A percentile compares a stretch with the other conserved stretches of the same genome.
Evolutionary conservation across 1,139 yeast genomes (phyloP).

Genomic region (Saccharomyces hybrid): DNA sequence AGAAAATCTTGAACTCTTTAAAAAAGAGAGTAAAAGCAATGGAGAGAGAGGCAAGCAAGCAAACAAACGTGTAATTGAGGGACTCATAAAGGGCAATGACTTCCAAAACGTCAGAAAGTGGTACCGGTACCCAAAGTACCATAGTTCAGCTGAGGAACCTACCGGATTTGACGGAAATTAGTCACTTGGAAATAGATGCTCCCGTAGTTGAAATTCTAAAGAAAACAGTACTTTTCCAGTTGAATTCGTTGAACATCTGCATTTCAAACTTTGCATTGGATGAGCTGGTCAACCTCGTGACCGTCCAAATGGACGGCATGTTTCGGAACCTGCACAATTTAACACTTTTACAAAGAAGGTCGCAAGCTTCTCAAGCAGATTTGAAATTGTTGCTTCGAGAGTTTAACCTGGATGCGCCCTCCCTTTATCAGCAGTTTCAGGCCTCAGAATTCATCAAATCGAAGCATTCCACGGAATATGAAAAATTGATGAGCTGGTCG

Average conservation of each 20-base stretch:
- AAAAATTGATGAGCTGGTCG: not conserved
- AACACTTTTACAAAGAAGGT: conserved; percentile 62
- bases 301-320: conserved; percentile 44
- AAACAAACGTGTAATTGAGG: not conserved
- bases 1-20: not conserved
- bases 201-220: conserved; percentile 19
- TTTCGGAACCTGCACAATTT: conserved; percentile 43
- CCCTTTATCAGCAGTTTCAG: conserved; percentile 35
- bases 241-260: conserved; percentile 34
- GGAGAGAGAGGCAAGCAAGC: not conserved
- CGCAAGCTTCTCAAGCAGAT: conserved; percentile 52
- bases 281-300: conserved; percentile 42
- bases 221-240: conserved; percentile 31
- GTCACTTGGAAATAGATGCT: conserved; percentile 6
- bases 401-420: conserved; percentile 39
- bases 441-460: not conserved
- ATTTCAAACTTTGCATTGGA: conserved; percentile 39
- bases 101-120: not conserved
- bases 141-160: not conserved
- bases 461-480: not conserved
- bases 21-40: not conserved
- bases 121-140: not conserved
- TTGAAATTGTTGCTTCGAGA: conserved; percentile 42
- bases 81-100: not conserved
- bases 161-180: conserved; percentile 6